A percentile compares a stretch with the other conserved stretches of the same genome.
phyloP scores from a whole-genome alignment of 2,329 filamentous ascomycete species.

The Xylaria multiplex region DNA sequence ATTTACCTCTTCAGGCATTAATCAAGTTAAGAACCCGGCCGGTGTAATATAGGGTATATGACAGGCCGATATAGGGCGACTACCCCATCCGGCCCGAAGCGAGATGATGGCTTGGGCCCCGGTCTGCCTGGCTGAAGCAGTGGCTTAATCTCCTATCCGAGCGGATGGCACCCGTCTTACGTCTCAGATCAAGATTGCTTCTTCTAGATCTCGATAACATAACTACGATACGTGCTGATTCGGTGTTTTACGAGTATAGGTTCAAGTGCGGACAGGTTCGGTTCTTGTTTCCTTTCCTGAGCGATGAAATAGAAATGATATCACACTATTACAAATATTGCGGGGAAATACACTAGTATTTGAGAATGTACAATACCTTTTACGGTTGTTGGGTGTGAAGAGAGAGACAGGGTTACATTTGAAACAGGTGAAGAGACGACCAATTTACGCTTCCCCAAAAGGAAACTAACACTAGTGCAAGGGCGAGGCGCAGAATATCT shows the following conservation, averaged over 20 bases:
- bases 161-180: constrained; percentile 4
- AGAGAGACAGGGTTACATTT: not conserved
- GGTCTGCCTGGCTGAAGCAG: constrained; percentile 12
- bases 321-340: no score
- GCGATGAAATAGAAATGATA: not conserved
- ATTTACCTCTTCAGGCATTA: not conserved
- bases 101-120: not conserved
- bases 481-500: constrained; percentile 8
- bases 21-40: not conserved
- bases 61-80: not conserved
- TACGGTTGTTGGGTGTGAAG: no score
- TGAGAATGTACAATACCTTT: not conserved
- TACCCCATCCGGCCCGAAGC: constrained; percentile 8
- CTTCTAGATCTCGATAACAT: constrained; percentile 4
- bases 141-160: not conserved
- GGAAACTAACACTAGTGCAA: not conserved
- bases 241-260: constrained; percentile 1
- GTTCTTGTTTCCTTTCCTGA: not conserved
- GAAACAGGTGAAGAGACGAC: not conserved
- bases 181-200: constrained; percentile 9
- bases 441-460: not conserved
- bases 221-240: not conserved
- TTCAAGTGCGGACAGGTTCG: not conserved
- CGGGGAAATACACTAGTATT: not conserved
- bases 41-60: no score